Evolutionary conservation across 1,284 basidiomycete genomes (phyloP), one percentile per base, ranked within the genome.

Genomic region (Trametes sp.): DNA sequence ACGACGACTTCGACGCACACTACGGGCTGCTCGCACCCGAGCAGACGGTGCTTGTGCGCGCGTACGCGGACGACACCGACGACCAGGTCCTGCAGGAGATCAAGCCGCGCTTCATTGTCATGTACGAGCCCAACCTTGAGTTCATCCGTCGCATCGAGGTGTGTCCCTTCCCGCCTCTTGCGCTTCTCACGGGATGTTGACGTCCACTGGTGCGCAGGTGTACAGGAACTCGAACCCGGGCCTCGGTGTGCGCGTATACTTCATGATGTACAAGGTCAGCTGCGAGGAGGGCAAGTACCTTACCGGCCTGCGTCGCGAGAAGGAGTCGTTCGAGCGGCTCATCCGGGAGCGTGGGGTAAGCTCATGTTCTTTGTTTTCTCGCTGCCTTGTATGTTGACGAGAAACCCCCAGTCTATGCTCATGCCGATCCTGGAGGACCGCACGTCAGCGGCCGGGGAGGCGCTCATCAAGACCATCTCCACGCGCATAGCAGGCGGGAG

Each of bases 261-360:
- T 98, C 75, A 90, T 98, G 88, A 83, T 95, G 21, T 98, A 98
- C 76, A 86, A 89, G 54, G 88, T 94, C 70, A 97, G 94, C 50
- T 94, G 93, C 66, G 98, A 99, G 74, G 97, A 99, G 73, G 95
- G 98, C 75, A 92, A 94, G 71, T 99, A 98, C 76, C 84, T 99
- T 26, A 92, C 93, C 36, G 91, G 90, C 1, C 86, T 98, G 54
- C 82, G 95, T 51, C 86, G 90, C 64, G 97, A 99, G 78, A 98
- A 98, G 74, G 94, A 98, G 62, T 89, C 96, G 0, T 99, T 99
- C 73, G 94, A 98, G 77, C 84, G 90, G 61, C 79, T 99, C 28
- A 98, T 99, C 74, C 92, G 90, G 68, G 96, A 98, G 77, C 88
- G 94, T 57, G 93, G 89, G 46, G 96, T 96, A 69, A 71, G 93